Evolutionary conservation across 2,329 filamentous ascomycete genomes (phyloP).

Genomic region (Pestalotiopsis fici): DNA sequence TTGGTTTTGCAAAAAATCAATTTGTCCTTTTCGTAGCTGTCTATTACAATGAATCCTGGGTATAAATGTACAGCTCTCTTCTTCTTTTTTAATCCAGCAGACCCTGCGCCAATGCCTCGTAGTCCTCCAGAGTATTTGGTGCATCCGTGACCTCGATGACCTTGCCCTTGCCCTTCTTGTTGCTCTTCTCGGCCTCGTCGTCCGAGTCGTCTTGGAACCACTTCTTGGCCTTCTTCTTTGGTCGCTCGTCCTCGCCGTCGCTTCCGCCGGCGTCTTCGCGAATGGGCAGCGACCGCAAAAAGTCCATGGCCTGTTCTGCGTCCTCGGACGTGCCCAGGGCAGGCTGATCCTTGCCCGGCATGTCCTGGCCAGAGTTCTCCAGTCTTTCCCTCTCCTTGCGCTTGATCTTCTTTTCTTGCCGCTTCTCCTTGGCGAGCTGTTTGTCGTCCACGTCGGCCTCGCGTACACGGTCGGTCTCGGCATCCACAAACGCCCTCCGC

Average conservation of each 20-base stretch:
- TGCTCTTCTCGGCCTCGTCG: constrained; percentile 43
- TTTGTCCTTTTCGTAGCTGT: background rate
- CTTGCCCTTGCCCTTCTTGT: constrained; percentile 46
- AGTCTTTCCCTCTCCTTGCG: constrained; percentile 66
- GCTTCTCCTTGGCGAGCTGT: constrained; percentile 75
- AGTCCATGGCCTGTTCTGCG: constrained; percentile 54
- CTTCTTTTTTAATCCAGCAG: constrained; percentile 52
- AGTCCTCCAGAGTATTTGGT: constrained; percentile 77
- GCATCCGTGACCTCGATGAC: constrained; percentile 65
- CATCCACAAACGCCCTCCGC: constrained; percentile 74
- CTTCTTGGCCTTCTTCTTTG: constrained; percentile 71
- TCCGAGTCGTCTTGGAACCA: constrained; percentile 74
- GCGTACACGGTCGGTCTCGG: constrained; percentile 70
- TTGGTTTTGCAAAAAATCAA: background rate
- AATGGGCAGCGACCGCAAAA: constrained; percentile 59
- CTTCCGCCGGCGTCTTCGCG: constrained; percentile 29
- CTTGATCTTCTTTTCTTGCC: constrained; percentile 73
- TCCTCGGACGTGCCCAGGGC: constrained; percentile 41
- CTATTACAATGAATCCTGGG: background rate
- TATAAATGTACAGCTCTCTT: constrained; percentile 1
- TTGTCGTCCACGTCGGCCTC: constrained; percentile 84
- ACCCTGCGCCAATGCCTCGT: constrained; percentile 75
- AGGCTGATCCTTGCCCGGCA: constrained; percentile 26
- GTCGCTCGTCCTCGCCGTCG: constrained; percentile 33
- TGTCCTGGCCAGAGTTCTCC: constrained; percentile 33